Conservation (phyloP, 208 protist genomes). For the Leishmania martiniquensis region DNA sequence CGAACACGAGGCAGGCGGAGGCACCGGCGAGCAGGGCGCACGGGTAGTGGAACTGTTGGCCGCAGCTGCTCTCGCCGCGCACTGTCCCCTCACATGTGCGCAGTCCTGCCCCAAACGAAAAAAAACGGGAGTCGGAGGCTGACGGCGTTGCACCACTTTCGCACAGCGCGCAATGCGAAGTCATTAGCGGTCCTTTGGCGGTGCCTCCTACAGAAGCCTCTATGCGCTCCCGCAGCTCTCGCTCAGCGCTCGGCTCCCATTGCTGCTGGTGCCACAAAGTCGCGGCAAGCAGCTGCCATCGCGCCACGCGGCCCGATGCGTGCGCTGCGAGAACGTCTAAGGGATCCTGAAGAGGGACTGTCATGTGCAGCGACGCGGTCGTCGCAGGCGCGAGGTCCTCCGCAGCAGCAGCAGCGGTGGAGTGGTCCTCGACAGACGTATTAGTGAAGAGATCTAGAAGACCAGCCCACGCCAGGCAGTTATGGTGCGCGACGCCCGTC, state of each 20-base stretch:
- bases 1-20: slow-evolving; percentile 55
- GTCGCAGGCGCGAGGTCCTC: not conserved
- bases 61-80: slow-evolving; percentile 29
- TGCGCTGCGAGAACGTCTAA: slow-evolving; percentile 11
- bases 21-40: slow-evolving; percentile 77
- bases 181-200: not conserved
- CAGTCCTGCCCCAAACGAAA: slow-evolving; percentile 20
- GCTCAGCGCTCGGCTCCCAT: not conserved
- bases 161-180: slow-evolving; percentile 18
- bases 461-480: slow-evolving; percentile 78
- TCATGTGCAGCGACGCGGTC: slow-evolving; percentile 19
- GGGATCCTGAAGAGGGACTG: slow-evolving; percentile 23
- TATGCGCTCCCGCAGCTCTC: too few relatives aligned
- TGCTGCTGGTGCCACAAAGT: slow-evolving; percentile 6
- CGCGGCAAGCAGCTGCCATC: slow-evolving; percentile 32
- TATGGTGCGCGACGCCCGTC: slow-evolving; percentile 54
- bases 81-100: slow-evolving; percentile 12
- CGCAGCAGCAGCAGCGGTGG: not conserved
- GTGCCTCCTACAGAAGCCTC: not conserved
- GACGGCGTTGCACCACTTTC: not conserved
- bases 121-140: not conserved
- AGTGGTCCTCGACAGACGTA: slow-evolving; percentile 7
- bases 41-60: slow-evolving; percentile 57
- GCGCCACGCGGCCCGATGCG: slow-evolving; percentile 25
- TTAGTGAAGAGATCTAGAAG: slow-evolving; percentile 38